Evolutionary conservation across 108 stramenopile species (phyloP).

Genomic region (Skeletonema costatum): DNA sequence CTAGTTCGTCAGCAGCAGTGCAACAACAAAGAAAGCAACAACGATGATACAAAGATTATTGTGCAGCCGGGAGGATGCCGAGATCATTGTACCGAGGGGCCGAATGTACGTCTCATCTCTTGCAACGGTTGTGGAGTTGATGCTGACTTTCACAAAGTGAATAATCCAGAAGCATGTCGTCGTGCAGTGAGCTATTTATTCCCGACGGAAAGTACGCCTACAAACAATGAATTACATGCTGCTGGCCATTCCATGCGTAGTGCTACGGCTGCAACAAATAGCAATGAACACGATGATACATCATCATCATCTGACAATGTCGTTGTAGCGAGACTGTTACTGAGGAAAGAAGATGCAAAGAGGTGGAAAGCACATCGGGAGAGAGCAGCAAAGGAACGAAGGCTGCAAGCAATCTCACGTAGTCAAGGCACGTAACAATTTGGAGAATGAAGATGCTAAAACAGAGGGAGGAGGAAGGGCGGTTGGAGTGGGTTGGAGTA

Average conservation of each 20-base stretch:
- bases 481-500: no score
- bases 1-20: slow-evolving; percentile 11
- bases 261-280: no score
- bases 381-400: slow-evolving; percentile 4
- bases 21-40: background rate
- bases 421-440: background rate
- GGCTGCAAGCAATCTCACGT: background rate
- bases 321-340: background rate
- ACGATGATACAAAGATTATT: background rate
- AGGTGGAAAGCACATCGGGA: background rate
- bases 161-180: slow-evolving; percentile 14
- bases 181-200: background rate
- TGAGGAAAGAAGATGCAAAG: background rate
- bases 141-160: slow-evolving; percentile 2
- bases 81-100: slow-evolving; percentile 40
- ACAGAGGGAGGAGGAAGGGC: no score
- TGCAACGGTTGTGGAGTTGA: background rate
- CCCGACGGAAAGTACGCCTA: no score
- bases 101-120: slow-evolving; percentile 27
- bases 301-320: background rate
- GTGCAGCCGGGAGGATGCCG: slow-evolving; percentile 36
- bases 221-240: background rate
- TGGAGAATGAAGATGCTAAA: no score
- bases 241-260: no score
- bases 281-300: no score